Base-by-base conservation (phyloP, 495 filamentous ascomycete genomes). In the Saxispiralis lemnorum region DNA sequence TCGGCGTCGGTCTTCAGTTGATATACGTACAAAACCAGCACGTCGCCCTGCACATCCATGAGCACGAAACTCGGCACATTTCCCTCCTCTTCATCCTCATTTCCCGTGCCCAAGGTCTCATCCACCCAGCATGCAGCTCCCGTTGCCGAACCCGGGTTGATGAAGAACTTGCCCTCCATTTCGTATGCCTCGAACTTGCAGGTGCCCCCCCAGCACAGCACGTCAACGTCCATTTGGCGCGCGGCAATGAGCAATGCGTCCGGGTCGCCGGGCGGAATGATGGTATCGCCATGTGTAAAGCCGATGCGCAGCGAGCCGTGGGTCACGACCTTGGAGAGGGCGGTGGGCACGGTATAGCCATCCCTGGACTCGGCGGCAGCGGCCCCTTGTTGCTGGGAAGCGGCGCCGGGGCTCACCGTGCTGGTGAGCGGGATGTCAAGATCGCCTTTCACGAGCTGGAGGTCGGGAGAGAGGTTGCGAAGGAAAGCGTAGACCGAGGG, bases 21-120 rank as follows among this genome's bases (percentile, higher is more conserved):
- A 63, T 99, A 99, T 43, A 99, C 89, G 58, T 99, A 96, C 38
- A 99, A 68, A 46, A 93, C 88, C 31, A 99, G 71, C 11, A 93
- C 88, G 63, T 94, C 89, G 14, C 89, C 89, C 75, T 99, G 89
- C 28, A 95, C 89, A 73, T 99, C 92, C 89, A 99, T 96, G 63
- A 99, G 63, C 60, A 89, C 93, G 63, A 99, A 99, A 58, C 92
- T 96, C 38, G 89, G 89, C 43, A 78, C 77, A 45, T 81, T 80
- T 31, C 92, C 83, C 58, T 93, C 87, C 15, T 71, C 78, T 14
- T 76, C 75, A 5, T 69, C 71, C 63, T 73, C 69, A 65, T 79
- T 34, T 73, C 80, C 0, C 76, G 78, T 35, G 76, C 20, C 76
- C 71, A 45, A 63, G 20, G 28, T 69, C 70, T 66, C 73, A 68